Evolutionary conservation across 1,284 basidiomycete genomes (phyloP), one percentile per base, ranked within the genome.

Genomic region (Trichosporon faecale): DNA sequence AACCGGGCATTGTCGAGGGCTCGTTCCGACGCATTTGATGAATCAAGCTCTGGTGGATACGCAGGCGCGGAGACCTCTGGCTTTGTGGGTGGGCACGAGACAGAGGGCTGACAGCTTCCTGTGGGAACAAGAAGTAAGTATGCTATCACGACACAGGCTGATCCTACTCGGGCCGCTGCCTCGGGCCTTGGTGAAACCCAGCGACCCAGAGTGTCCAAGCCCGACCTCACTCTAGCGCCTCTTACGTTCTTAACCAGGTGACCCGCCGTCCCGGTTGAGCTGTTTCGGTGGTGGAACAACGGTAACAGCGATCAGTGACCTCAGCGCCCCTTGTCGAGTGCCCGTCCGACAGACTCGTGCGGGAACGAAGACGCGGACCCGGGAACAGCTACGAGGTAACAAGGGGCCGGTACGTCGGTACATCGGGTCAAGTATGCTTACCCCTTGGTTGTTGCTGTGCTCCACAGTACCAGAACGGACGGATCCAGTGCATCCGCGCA

Each of bases 271-370:
- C 49, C 49, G 49, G 49, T 52, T 9, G 49, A 49, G 49, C 21
- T 3, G 49, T 23, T 21, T 18, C 6, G 44, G 44, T 46, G 44
- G 18, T 52, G 49, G 49, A 52, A 25, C 49, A 52, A 52, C 49
- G 49, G 49, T 52, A 52, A 52, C 49, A 52, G 49, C 49, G 49
- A 52, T 52, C 49, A 52, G 49, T 52, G 49, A 52, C 11, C 49
- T 52, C 49, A 52, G 49, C 8, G 18, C 49, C 49, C 49, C 49
- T 25, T 52, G n/a, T 3, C 21, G 49, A 46, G 49, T 6, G 21
- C n/a, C 49, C 49, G 49, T 52, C 49, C 21, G 49, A 52, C 23
- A 9, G 49, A 6, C 49, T 4, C 21, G 21, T 2, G 7, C 18
- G 49, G 21, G n/a, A 7, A 25, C n/a, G 21, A 23, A 21, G 49